Evolutionary conservation across 2,329 filamentous ascomycete species (phyloP), one percentile per base, ranked within the genome.

Genomic region (Alternaria sp.): DNA sequence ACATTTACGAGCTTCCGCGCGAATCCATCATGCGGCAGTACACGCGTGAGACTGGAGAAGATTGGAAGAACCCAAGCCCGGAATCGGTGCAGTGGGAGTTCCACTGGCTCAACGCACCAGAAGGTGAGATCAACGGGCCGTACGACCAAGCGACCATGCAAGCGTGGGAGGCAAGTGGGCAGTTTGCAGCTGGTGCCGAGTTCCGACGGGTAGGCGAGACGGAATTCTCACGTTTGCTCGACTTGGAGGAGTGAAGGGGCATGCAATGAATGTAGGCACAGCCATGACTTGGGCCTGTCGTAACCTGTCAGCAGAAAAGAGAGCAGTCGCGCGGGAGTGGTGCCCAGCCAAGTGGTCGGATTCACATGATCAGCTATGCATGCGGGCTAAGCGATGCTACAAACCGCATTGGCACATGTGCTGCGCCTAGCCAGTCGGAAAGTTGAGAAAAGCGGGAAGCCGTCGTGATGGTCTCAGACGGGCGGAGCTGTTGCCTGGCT

Each of bases 1-100:
- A 98, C n/a, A 89, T 98, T 49, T 99, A 98, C 78, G 93, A 98
- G 57, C 85, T 89, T 42, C 92, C 96, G 74, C 85, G 93, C 56
- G 95, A 98, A 78, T 78, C 90, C 60, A 84, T 99, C 28, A 87
- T 93, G 53, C 85, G 95, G 33, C 90, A 94, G 74, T 98, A 93
- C 76, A 85, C 86, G 63, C 88, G 88, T 50, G 93, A 97, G 77
- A 92, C 92, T 0, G 93, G 93, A 33, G 92, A 97, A 69, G 86
- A 90, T 8, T 99, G 95, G 95, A 80, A 84, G 51, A 86, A 87
- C 40, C 80, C 82, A 5, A 71, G 79, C 45, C 72, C 77, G 24
- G 73, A 72, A 17, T 70, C 71, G 24, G 56, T 68, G 51, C 85
- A 86, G 82, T 99, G 94, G 93, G 91, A 98, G 77, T 99, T 92